A percentile compares a stretch with the other conserved stretches of the same genome.
phyloP scores from a whole-genome alignment of 2,329 filamentous ascomycete species.

The Rhinocladiella mackenziei region DNA sequence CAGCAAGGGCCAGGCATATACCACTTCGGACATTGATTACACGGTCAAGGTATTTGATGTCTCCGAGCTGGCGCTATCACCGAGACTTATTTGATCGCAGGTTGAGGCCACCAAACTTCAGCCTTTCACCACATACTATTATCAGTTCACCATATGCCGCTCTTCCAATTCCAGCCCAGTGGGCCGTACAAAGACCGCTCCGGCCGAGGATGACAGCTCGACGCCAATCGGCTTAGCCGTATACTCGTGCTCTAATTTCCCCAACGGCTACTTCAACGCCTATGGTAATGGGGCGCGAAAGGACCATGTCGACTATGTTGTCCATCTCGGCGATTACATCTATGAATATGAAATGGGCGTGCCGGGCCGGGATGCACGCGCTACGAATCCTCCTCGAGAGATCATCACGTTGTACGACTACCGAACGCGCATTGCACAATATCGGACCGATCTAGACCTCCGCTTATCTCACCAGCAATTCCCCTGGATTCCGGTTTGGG shows the following conservation, averaged over 20 bases:
- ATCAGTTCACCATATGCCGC: conserved; percentile 65
- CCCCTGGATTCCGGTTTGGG: conserved; percentile 63
- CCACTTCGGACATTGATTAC: conserved; percentile 70
- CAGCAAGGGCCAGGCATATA: conserved; percentile 59
- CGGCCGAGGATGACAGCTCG: conserved; percentile 53
- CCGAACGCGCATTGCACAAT: conserved; percentile 56
- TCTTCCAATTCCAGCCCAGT: conserved; percentile 59
- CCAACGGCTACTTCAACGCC: conserved; percentile 37
- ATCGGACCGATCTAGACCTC: conserved; percentile 60
- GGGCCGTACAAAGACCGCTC: conserved; percentile 67
- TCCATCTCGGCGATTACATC: conserved; percentile 60
- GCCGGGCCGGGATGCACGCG: conserved; percentile 51
- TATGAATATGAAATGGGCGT: conserved; percentile 51
- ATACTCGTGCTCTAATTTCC: conserved; percentile 68
- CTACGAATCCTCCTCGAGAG: conserved; percentile 51
- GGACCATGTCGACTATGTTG: conserved; percentile 57
- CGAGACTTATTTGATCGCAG: too few species aligned
- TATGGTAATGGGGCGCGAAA: conserved; percentile 53
- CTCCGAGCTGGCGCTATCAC: too few species aligned
- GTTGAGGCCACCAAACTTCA: conserved; percentile 58
- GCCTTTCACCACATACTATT: conserved; percentile 59
- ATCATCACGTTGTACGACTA: conserved; percentile 51
- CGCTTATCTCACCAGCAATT: conserved; percentile 53
- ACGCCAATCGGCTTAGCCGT: conserved; percentile 60
- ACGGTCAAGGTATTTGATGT: conserved; percentile 73